Percentiles rank a stretch among this genome's conserved stretches.
Evolutionary conservation across 2,329 filamentous ascomycete species (phyloP).

Genomic region (Pezicula rhizophila): DNA sequence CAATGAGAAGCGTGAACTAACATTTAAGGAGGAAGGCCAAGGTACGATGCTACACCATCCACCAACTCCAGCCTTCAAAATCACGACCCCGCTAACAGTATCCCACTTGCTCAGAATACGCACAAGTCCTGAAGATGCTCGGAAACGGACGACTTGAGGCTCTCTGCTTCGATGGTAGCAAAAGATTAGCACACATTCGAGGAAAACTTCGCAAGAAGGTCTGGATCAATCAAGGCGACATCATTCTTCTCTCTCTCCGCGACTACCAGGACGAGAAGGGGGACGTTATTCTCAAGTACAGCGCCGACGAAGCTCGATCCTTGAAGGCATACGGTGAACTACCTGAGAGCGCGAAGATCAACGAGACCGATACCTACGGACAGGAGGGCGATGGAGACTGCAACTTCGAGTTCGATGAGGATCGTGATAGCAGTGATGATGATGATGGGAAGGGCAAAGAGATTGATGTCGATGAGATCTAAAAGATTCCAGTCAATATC

Average conservation of each 20-base stretch:
- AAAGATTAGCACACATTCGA: constrained; percentile 77
- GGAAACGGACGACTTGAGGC: constrained; percentile 92
- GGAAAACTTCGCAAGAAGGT: constrained; percentile 99
- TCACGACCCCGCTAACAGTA: constrained; percentile 10
- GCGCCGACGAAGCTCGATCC: constrained; percentile 86
- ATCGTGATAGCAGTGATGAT: constrained; percentile 58
- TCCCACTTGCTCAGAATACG: constrained; percentile 51
- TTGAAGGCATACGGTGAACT: constrained; percentile 97
- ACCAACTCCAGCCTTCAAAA: background rate
- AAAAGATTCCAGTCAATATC: constrained; percentile 21
- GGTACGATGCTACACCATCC: constrained; percentile 35
- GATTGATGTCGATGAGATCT: constrained; percentile 95
- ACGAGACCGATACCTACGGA: constrained; percentile 94
- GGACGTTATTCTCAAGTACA: constrained; percentile 93
- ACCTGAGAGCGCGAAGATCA: constrained; percentile 98
- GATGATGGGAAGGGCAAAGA: constrained; percentile 63
- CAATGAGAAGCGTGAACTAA: constrained; percentile 97
- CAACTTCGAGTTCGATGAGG: constrained; percentile 98
- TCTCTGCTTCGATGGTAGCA: constrained; percentile 86
- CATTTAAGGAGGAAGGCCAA: constrained; percentile 98
- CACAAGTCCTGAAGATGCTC: constrained; percentile 90
- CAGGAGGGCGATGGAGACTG: constrained; percentile 91
- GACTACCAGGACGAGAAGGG: constrained; percentile 95
- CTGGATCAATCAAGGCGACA: constrained; percentile 98
- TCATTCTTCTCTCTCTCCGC: constrained; percentile 79